These are phyloP conservation scores for Aspergillus olivimuriae DNA, from an alignment of 495 filamentous ascomycete species.

Conservation along the genomic window DNA sequence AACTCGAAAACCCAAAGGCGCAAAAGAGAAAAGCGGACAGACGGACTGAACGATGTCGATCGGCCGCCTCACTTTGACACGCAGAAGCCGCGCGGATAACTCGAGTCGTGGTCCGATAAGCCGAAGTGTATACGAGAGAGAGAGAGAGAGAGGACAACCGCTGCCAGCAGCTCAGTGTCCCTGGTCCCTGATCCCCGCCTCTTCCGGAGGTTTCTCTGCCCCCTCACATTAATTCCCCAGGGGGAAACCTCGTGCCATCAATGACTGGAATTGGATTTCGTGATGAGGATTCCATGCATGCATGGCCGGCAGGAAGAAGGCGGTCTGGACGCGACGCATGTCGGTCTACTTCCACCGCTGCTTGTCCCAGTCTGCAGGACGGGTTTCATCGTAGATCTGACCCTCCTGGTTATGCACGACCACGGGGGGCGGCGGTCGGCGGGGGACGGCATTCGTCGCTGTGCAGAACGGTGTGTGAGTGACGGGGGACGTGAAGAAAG, in stretches of 20 bases:
- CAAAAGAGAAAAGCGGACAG: slow-evolving; percentile 4
- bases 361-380: slow-evolving; percentile 44
- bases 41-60: slow-evolving; percentile 10
- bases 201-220: neutral
- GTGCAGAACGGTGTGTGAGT: slow-evolving; percentile 11
- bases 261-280: too few species aligned
- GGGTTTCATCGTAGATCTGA: slow-evolving; percentile 41
- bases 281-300: too few species aligned
- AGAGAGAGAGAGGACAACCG: slow-evolving; percentile 1
- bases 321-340: too few species aligned
- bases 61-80: slow-evolving; percentile 16
- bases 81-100: slow-evolving; percentile 28
- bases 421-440: slow-evolving; percentile 32
- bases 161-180: slow-evolving; percentile 8
- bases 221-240: neutral
- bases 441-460: slow-evolving; percentile 22
- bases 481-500: slow-evolving; percentile 1
- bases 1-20: too few species aligned
- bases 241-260: too few species aligned
- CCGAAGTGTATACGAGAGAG: slow-evolving; percentile 8
- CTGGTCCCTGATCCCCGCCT: neutral
- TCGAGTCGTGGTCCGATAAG: neutral
- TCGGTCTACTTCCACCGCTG: slow-evolving; percentile 43
- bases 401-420: slow-evolving; percentile 41
- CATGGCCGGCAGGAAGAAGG: neutral